Percentiles rank a stretch among this genome's conserved stretches.
Evolutionary conservation across 2,329 filamentous ascomycete species (phyloP).

Genomic region (Periconia sp.): DNA sequence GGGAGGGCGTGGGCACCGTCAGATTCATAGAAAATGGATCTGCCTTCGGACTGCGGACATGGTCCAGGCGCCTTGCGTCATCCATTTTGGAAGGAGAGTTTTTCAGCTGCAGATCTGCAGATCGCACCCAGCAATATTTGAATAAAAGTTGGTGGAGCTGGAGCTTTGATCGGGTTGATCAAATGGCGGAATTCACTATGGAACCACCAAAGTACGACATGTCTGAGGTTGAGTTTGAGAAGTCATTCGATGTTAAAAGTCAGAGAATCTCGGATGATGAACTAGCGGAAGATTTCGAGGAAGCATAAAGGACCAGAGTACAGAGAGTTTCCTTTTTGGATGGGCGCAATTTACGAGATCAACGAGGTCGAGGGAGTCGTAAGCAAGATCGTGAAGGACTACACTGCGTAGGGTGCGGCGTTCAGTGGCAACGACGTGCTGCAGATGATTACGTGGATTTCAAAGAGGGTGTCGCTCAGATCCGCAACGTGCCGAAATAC

Average conservation of each 20-base stretch:
- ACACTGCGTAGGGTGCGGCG: too few species aligned
- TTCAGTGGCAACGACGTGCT: too few species aligned
- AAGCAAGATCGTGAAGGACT: too few species aligned
- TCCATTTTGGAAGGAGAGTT: constrained; percentile 46
- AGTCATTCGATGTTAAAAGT: neutral
- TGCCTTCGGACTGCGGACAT: constrained; percentile 40
- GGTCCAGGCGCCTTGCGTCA: constrained; percentile 43
- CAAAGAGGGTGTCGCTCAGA: too few species aligned
- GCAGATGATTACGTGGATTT: too few species aligned
- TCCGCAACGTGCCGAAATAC: too few species aligned
- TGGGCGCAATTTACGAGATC: too few species aligned
- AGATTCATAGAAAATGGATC: constrained; percentile 39
- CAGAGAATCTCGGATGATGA: too few species aligned
- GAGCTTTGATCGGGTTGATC: constrained; percentile 28
- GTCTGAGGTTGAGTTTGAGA: constrained; percentile 42
- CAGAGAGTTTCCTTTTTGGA: too few species aligned
- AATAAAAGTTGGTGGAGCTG: constrained; percentile 46
- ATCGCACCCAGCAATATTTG: constrained; percentile 18
- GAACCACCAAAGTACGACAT: constrained; percentile 28
- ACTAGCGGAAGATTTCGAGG: too few species aligned
- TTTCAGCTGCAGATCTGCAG: constrained; percentile 40
- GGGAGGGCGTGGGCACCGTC: constrained; percentile 36
- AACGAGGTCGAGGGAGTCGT: too few species aligned
- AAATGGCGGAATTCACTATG: constrained; percentile 35
- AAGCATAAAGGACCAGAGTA: too few species aligned